Base-by-base conservation (phyloP, 352 stramenopile genomes). In the Globisporangium heterothallicum region DNA sequence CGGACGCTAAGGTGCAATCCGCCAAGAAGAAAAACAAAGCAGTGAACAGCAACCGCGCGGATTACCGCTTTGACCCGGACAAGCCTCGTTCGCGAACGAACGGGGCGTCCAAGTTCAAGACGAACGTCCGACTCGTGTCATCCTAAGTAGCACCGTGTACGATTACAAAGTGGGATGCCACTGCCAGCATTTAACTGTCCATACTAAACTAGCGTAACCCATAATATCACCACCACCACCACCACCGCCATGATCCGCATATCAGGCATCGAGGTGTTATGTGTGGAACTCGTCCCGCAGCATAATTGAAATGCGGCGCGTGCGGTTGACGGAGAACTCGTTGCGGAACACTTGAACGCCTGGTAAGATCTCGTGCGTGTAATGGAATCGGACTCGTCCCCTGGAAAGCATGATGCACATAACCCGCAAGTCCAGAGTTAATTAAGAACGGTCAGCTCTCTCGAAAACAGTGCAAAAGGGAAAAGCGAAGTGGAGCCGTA, bases 281-380 rank as follows among this genome's bases (percentile, higher is more conserved):
- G 71, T 59, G 10, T 66, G 59, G 46, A 84, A 84, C 26, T 86
- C 68, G 50, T 89, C 81, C 35, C 81, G 81, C 51, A 88, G 53
- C 81, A 92, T 88, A 50, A 92, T 82, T n/a, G 81, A 92, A 43
- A 92, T 84, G 48, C 81, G 81, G 26, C 78, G 74, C 26, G 78
- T 90, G 56, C 81, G 81, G 29, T 82, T 51, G n/a, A 92, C 74
- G 4, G 61, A 59, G n/a, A 79, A 49, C 30, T 82, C 36, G 40
- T 59, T 64, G 56, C 61, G 61, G 45, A 91, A 92, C 13, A 72
- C 40, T 43, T 90, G 80, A 21, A 58, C 42, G 32, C 75, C 78
- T 7, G 78, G 78, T 4, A 94, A 61, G 42, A 94, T 89, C 67
- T 91, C 80, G 63, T 94, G 83, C 41, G 78, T 89, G 73, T 94